phyloP scores from a whole-genome alignment of 2,329 filamentous ascomycete species.

The Phyllosticta ampelicida region DNA sequence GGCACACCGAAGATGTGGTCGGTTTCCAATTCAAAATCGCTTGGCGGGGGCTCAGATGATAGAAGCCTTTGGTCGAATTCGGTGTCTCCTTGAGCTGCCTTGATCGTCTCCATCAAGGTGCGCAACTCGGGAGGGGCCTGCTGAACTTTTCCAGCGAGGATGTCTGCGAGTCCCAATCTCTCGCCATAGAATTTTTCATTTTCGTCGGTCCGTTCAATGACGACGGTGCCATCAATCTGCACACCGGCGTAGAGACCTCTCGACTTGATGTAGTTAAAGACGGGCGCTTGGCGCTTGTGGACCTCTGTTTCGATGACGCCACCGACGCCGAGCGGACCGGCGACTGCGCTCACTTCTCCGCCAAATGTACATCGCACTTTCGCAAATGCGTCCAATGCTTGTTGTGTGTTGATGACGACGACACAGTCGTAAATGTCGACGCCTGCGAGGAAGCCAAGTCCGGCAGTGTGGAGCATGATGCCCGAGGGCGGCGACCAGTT shows the following conservation, averaged over 20 bases:
- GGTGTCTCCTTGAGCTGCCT: conserved; percentile 71
- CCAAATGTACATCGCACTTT: conserved; percentile 69
- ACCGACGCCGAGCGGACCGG: conserved; percentile 69
- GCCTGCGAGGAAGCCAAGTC: conserved; percentile 78
- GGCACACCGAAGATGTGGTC: conserved; percentile 65
- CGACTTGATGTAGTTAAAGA: conserved; percentile 83
- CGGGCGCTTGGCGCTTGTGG: conserved; percentile 56
- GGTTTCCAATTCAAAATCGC: conserved; percentile 53
- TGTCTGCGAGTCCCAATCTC: conserved; percentile 49
- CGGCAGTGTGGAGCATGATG: conserved; percentile 81
- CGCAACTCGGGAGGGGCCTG: conserved; percentile 46
- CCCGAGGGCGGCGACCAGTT: conserved; percentile 87
- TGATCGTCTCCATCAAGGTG: conserved; percentile 70
- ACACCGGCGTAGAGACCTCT: conserved; percentile 81
- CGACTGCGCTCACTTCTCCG: conserved; percentile 64
- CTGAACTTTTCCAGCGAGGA: conserved; percentile 49
- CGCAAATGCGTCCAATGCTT: conserved; percentile 75
- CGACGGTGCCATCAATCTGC: conserved; percentile 75
- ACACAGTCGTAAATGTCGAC: conserved; percentile 96
- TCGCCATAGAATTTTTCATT: conserved; percentile 79
- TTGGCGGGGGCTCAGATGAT: conserved; percentile 60
- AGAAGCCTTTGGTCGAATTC: conserved; percentile 62
- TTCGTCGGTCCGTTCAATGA: conserved; percentile 78
- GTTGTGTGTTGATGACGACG: conserved; percentile 78
- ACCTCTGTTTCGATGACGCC: conserved; percentile 60